Evolutionary conservation across 768 basidiomycete genomes (phyloP).

Genomic region (Boletus edulis): DNA sequence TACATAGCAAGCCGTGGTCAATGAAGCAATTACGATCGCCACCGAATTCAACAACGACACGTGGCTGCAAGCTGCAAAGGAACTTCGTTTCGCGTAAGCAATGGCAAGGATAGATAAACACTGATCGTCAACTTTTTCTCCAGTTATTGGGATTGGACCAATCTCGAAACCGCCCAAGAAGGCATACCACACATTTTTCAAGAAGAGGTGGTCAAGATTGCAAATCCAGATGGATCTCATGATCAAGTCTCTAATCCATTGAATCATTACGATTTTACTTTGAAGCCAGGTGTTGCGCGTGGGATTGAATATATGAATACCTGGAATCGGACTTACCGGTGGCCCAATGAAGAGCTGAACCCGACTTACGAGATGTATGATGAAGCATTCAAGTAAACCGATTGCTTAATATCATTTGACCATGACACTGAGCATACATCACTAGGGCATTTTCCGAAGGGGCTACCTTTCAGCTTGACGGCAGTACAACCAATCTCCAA

Average conservation of each 20-base stretch:
- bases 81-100: conserved; percentile 17
- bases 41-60: neutral
- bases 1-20: conserved; percentile 14
- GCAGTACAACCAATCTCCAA: neutral
- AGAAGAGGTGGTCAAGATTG: neutral
- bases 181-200: conserved; percentile 3
- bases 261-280: conserved; percentile 3
- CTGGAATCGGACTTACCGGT: conserved; percentile 11
- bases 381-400: conserved; percentile 2
- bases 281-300: neutral
- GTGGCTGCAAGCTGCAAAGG: conserved; percentile 12
- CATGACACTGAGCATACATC: neutral
- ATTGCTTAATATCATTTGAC: too few relatives aligned
- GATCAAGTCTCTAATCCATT: neutral
- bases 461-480: neutral
- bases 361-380: conserved; percentile 6
- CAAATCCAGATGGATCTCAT: neutral
- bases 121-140: neutral
- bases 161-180: neutral
- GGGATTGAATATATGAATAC: conserved; percentile 4
- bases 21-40: conserved; percentile 13
- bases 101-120: neutral
- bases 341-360: conserved; percentile 1
- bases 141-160: conserved; percentile 16
- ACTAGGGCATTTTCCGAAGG: conserved; percentile 1